phyloP scores from a whole-genome alignment of 331 rosid genomes.

The Cydonia oblonga region DNA sequence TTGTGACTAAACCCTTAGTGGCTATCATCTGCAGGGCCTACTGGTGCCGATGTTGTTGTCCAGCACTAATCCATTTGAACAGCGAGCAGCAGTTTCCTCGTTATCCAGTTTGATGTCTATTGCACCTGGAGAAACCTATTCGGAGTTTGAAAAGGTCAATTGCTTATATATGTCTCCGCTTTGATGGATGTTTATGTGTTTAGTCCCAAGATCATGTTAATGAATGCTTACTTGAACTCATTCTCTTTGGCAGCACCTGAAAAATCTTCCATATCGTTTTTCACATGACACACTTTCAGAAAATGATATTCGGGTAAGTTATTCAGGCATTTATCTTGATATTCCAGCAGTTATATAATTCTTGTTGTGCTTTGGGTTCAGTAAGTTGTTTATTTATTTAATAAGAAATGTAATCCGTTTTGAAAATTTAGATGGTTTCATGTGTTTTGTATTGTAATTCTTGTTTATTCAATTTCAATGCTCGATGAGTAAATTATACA shows the following conservation, averaged over 20 bases:
- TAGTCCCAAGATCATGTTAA: constrained; percentile 7
- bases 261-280: constrained; percentile 51
- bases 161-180: constrained; percentile 2
- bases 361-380: neutral
- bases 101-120: constrained; percentile 73
- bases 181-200: constrained; percentile 1
- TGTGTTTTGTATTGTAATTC: neutral
- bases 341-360: neutral
- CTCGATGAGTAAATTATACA: no score
- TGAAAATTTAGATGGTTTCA: no score
- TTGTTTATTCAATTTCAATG: neutral
- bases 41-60: constrained; percentile 65
- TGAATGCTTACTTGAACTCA: constrained; percentile 18
- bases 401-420: no score
- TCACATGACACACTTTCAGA: constrained; percentile 56
- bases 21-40: constrained; percentile 39
- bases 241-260: constrained; percentile 57
- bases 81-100: constrained; percentile 64
- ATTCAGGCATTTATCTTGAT: neutral
- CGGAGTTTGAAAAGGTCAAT: constrained; percentile 72
- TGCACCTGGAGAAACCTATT: constrained; percentile 65
- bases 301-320: constrained; percentile 48
- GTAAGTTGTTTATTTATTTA: no score
- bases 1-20: neutral
- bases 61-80: constrained; percentile 49